Conservation (phyloP, 2,329 filamentous ascomycete genomes). For the Cercospora brassicicola region DNA sequence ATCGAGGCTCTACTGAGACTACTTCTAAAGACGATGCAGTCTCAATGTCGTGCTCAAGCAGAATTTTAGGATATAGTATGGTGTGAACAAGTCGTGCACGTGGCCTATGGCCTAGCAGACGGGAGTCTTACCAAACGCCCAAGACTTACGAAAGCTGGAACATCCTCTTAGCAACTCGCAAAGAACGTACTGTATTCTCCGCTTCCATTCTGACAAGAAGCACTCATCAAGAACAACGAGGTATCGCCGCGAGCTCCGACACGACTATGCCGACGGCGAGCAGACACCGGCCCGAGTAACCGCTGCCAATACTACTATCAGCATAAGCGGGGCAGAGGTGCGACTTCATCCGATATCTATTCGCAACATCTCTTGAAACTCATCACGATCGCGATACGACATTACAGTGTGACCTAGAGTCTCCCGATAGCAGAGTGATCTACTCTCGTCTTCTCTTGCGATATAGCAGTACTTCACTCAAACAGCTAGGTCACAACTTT, state of each 20-base stretch:
- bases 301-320: not conserved
- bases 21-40: not conserved
- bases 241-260: not conserved
- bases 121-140: not conserved
- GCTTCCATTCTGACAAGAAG: not conserved
- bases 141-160: not conserved
- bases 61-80: not conserved
- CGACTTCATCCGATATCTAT: not conserved
- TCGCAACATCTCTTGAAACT: not conserved
- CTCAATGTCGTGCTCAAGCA: not conserved
- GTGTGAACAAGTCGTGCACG: not conserved
- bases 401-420: not conserved
- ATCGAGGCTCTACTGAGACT: not conserved
- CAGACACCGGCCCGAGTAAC: conserved; percentile 5
- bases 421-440: not conserved
- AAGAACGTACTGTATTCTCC: not conserved
- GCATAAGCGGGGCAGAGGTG: conserved; percentile 3
- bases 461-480: not conserved
- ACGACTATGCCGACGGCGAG: not conserved
- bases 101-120: not conserved
- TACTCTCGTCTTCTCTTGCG: not conserved
- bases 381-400: not conserved
- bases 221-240: not conserved
- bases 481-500: not conserved
- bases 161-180: not conserved